Conservation (phyloP, 2,329 filamentous ascomycete species). For the Coniella vitis region DNA sequence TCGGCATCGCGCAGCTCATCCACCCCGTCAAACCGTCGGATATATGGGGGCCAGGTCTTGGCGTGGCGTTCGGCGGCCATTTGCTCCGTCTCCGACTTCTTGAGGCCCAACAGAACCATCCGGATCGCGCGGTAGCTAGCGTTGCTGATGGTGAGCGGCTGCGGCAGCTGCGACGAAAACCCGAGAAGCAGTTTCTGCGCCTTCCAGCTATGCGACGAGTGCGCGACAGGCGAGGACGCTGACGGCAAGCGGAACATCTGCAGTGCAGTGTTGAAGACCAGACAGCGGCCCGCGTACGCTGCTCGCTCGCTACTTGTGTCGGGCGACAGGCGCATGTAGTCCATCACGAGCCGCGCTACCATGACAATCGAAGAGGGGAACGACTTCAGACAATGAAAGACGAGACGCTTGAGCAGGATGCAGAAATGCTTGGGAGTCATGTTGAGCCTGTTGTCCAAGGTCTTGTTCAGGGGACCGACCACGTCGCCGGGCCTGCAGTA, state of each 20-base stretch:
- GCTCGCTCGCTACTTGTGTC: constrained; percentile 12
- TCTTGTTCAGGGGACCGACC: constrained; percentile 16
- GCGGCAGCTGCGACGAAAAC: constrained; percentile 41
- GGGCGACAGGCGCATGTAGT: constrained; percentile 20
- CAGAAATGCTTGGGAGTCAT: constrained; percentile 21
- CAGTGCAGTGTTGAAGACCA: constrained; percentile 36
- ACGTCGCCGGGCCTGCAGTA: constrained; percentile 16
- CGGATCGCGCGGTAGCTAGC: constrained; percentile 49
- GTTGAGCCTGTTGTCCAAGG: constrained; percentile 19
- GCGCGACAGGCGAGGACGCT: constrained; percentile 22
- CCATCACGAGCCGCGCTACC: constrained; percentile 22
- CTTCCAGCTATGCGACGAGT: constrained; percentile 47
- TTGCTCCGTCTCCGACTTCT: constrained; percentile 45
- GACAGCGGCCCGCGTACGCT: constrained; percentile 25
- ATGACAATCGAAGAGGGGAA: constrained; percentile 26
- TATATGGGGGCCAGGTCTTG: constrained; percentile 55
- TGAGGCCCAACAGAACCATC: constrained; percentile 44
- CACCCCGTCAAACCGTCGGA: constrained; percentile 49
- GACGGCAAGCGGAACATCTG: constrained; percentile 30
- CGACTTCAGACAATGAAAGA: constrained; percentile 22
- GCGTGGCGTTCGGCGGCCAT: constrained; percentile 41
- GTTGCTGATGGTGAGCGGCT: constrained; percentile 43
- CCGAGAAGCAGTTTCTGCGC: constrained; percentile 48
- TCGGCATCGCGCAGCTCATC: constrained; percentile 47
- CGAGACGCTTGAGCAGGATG: constrained; percentile 21